These are phyloP conservation scores for Cystobasidium sp. DNA, from an alignment of 1,284 basidiomycete species.

Conservation along the genomic window DNA sequence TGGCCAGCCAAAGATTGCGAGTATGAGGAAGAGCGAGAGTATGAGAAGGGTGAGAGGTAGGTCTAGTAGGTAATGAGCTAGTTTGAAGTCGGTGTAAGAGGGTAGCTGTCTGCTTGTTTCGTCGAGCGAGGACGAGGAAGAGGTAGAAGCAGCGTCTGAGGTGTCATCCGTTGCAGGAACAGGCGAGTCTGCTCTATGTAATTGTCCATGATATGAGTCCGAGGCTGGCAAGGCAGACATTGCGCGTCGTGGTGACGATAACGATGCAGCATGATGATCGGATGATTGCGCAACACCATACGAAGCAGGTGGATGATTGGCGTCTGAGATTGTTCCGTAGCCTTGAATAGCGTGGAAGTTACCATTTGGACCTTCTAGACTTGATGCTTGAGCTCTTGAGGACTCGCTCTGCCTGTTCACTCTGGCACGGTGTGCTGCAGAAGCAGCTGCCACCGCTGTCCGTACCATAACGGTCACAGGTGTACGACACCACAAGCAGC, in stretches of 20 bases:
- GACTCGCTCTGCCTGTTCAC: not conserved
- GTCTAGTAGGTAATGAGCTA: conserved; percentile 30
- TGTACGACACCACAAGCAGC: too few species aligned
- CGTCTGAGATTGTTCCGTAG: conserved; percentile 7
- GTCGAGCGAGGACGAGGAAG: conserved; percentile 2
- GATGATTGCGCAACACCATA: not conserved
- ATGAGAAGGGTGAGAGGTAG: conserved; percentile 39
- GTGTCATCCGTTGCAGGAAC: not conserved
- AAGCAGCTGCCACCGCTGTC: conserved; percentile 7
- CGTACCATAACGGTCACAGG: not conserved
- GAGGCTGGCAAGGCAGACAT: not conserved
- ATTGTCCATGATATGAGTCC: conserved; percentile 14
- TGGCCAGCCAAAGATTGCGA: conserved; percentile 40
- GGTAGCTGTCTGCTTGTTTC: conserved; percentile 13
- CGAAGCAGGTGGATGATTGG: not conserved
- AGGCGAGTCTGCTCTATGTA: conserved; percentile 11
- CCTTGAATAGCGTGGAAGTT: not conserved
- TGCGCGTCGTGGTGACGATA: not conserved
- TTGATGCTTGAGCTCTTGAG: not conserved
- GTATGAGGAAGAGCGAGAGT: conserved; percentile 22
- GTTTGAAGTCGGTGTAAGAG: conserved; percentile 35
- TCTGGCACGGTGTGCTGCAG: conserved; percentile 11
- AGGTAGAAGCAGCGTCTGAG: not conserved
- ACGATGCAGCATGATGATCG: conserved; percentile 1
- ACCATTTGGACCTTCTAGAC: not conserved